Percentiles rank a stretch among this genome's conserved stretches.
Conservation (phyloP, 805 yeast genomes). For the Pichia cabralensis region DNA sequence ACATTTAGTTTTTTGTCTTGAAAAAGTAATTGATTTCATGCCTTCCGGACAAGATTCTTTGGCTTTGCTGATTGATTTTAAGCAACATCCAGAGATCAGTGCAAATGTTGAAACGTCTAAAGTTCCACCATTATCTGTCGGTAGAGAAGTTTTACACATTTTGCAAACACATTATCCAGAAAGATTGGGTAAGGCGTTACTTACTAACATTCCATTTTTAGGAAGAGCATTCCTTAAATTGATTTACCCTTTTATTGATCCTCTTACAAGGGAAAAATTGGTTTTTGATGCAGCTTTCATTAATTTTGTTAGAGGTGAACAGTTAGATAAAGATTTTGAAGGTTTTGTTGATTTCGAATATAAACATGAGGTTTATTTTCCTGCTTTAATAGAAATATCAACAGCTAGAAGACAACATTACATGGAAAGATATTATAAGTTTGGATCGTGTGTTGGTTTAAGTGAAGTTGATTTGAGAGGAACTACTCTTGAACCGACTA, state of each 20-base stretch:
- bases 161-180: constrained; percentile 97
- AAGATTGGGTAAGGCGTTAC: constrained; percentile 83
- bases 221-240: constrained; percentile 89
- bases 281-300: constrained; percentile 86
- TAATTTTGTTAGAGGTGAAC: constrained; percentile 70
- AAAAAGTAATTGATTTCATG: constrained; percentile 88
- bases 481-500: constrained; percentile 10
- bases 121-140: constrained; percentile 81
- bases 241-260: constrained; percentile 94
- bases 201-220: constrained; percentile 88
- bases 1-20: constrained; percentile 87
- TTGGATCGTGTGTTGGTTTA: constrained; percentile 69
- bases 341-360: constrained; percentile 82
- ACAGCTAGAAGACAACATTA: constrained; percentile 50
- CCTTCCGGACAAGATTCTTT: constrained; percentile 93
- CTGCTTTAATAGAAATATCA: constrained; percentile 52
- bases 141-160: constrained; percentile 86
- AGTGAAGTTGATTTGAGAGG: constrained; percentile 74
- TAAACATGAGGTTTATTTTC: constrained; percentile 74
- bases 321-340: constrained; percentile 75
- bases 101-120: constrained; percentile 48
- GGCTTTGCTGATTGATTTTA: constrained; percentile 86
- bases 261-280: constrained; percentile 85
- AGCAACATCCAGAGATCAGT: constrained; percentile 53
- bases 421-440: constrained; percentile 54